Evolutionary conservation across 2,329 filamentous ascomycete genomes (phyloP).

Genomic region (Torrubiellomyces zombiae): DNA sequence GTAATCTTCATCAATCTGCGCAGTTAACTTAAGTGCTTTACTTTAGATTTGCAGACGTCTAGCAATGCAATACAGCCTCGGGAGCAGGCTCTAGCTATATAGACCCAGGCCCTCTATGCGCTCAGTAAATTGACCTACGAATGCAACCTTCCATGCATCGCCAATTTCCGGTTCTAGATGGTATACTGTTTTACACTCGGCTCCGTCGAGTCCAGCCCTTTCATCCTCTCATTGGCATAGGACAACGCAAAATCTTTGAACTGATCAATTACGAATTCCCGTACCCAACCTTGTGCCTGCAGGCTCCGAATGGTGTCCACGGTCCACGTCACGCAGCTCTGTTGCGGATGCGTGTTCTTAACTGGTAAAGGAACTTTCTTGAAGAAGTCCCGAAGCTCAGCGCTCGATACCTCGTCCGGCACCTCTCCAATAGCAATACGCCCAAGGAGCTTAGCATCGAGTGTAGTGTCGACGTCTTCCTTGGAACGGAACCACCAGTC

Average conservation of each 20-base stretch:
- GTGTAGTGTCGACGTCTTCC: conserved; percentile 6
- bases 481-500: conserved; percentile 13
- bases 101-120: no score
- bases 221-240: conserved; percentile 14
- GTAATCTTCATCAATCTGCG: no score
- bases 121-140: no score
- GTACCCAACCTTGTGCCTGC: conserved; percentile 11
- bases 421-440: conserved; percentile 12
- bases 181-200: conserved; percentile 5
- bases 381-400: conserved; percentile 10
- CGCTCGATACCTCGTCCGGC: conserved; percentile 5
- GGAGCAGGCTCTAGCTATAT: no score
- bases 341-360: conserved; percentile 16
- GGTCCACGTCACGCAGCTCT: conserved; percentile 19
- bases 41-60: no score
- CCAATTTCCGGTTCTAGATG: no score
- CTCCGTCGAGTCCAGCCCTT: conserved; percentile 4
- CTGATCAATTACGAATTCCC: conserved; percentile 8
- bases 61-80: no score
- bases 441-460: conserved; percentile 11
- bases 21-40: no score
- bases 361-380: conserved; percentile 10
- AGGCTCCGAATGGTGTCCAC: conserved; percentile 10
- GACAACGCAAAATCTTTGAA: conserved; percentile 13
- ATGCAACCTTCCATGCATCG: no score